These are phyloP conservation scores for Babesia divergens DNA, from an alignment of 169 alveolate species.

Conservation along the genomic window DNA sequence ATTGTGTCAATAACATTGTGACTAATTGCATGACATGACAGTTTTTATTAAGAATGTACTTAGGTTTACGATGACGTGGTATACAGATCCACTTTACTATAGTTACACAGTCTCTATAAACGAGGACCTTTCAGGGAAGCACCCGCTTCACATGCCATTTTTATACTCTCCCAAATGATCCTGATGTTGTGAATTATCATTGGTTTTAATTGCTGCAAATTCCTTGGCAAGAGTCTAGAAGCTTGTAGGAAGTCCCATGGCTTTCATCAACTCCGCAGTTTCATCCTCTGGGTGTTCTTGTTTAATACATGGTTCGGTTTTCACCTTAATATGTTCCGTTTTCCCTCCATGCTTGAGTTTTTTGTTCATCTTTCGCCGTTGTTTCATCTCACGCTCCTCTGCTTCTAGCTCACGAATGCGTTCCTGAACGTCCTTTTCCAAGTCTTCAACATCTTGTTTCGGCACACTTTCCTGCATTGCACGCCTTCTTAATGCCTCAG, in stretches of 20 bases:
- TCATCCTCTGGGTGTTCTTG: constrained; percentile 15
- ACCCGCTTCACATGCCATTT: too few species aligned
- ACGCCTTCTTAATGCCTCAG: constrained; percentile 75
- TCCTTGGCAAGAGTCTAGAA: not conserved
- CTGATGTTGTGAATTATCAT: too few species aligned
- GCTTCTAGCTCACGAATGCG: constrained; percentile 58
- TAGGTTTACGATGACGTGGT: too few species aligned
- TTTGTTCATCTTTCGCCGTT: constrained; percentile 38
- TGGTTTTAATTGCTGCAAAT: too few species aligned
- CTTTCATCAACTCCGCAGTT: constrained; percentile 21
- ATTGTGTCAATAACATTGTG: too few species aligned
- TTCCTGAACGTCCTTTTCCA: constrained; percentile 56
- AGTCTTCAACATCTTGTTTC: constrained; percentile 28
- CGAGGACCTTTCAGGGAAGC: too few species aligned
- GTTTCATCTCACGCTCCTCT: constrained; percentile 51
- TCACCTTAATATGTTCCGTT: not conserved
- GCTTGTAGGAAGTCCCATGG: constrained; percentile 53
- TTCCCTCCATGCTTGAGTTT: constrained; percentile 22
- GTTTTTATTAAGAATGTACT: too few species aligned
- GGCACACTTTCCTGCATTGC: constrained; percentile 34
- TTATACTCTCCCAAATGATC: too few species aligned
- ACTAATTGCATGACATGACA: too few species aligned
- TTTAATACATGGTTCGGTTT: not conserved
- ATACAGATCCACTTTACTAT: too few species aligned
- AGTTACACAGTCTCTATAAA: too few species aligned